Evolutionary conservation across 768 basidiomycete species (phyloP).

Genomic region (Boletus sp.): DNA sequence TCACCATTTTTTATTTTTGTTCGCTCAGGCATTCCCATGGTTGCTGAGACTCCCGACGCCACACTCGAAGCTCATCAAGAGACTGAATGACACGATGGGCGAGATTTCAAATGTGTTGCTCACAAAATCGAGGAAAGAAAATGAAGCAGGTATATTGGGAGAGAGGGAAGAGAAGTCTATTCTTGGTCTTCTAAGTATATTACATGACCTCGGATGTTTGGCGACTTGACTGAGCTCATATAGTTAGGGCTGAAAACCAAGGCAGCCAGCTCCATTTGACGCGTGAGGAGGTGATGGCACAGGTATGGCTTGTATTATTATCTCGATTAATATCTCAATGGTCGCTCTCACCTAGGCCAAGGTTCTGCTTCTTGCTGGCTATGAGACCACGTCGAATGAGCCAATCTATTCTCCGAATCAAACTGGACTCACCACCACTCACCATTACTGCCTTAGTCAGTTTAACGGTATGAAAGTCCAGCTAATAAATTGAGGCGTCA

Average conservation of each 20-base stretch:
- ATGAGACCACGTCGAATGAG: conserved; percentile 41
- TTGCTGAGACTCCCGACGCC: conserved; percentile 33
- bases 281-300: conserved; percentile 41
- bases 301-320: conserved; percentile 15
- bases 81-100: conserved; percentile 30
- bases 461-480: conserved; percentile 5
- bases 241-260: conserved; percentile 39
- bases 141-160: conserved; percentile 27
- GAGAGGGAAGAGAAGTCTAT: conserved; percentile 36
- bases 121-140: conserved; percentile 33
- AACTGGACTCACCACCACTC: background rate
- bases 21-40: conserved; percentile 31
- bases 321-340: background rate
- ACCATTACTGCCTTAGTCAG: background rate
- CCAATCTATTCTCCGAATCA: background rate
- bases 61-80: conserved; percentile 21
- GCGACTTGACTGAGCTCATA: background rate
- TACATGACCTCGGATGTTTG: background rate
- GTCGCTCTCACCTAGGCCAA: conserved; percentile 28
- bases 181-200: conserved; percentile 38
- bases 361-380: conserved; percentile 38
- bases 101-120: conserved; percentile 36
- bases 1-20: conserved; percentile 17
- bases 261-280: conserved; percentile 33
- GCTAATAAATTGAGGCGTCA: background rate